Conservation (phyloP, 768 basidiomycete genomes). For the Lactarius quietus region DNA sequence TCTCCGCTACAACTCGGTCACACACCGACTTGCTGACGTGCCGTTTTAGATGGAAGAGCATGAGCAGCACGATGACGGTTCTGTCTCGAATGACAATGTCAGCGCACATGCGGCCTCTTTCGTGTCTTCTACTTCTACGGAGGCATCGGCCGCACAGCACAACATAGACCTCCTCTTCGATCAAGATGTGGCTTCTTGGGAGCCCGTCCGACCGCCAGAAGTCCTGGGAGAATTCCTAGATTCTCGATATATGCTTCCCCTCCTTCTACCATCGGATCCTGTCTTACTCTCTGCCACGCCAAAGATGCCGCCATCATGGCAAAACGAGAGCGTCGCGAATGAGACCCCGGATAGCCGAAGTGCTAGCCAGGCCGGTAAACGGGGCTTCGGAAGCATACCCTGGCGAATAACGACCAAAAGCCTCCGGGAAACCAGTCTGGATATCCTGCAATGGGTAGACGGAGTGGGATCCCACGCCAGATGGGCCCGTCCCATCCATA, state of each 20-base stretch:
- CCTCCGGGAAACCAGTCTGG: slow-evolving; percentile 57
- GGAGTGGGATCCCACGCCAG: slow-evolving; percentile 56
- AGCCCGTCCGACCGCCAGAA: slow-evolving; percentile 72
- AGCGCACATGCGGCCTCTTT: slow-evolving; percentile 32
- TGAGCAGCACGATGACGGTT: slow-evolving; percentile 58
- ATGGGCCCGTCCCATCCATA: slow-evolving; percentile 49
- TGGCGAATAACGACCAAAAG: slow-evolving; percentile 61
- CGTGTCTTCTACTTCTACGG: slow-evolving; percentile 29
- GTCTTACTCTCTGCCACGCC: slow-evolving; percentile 71
- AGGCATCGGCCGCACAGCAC: slow-evolving; percentile 41
- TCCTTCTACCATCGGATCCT: slow-evolving; percentile 79
- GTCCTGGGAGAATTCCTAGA: slow-evolving; percentile 89
- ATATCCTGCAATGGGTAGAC: slow-evolving; percentile 67
- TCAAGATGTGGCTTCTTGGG: slow-evolving; percentile 68
- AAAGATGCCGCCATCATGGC: slow-evolving; percentile 39
- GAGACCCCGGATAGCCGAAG: slow-evolving; percentile 31
- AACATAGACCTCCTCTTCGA: slow-evolving; percentile 82
- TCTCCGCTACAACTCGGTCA: neutral
- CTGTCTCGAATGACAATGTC: slow-evolving; percentile 31
- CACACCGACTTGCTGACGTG: neutral
- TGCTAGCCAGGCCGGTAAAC: slow-evolving; percentile 39
- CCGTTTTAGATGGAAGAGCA: slow-evolving; percentile 59
- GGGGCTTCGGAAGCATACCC: slow-evolving; percentile 40
- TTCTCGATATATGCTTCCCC: slow-evolving; percentile 88
- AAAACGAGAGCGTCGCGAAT: slow-evolving; percentile 34